phyloP scores from a whole-genome alignment of 768 basidiomycete species.

The Amanita rubescens region DNA sequence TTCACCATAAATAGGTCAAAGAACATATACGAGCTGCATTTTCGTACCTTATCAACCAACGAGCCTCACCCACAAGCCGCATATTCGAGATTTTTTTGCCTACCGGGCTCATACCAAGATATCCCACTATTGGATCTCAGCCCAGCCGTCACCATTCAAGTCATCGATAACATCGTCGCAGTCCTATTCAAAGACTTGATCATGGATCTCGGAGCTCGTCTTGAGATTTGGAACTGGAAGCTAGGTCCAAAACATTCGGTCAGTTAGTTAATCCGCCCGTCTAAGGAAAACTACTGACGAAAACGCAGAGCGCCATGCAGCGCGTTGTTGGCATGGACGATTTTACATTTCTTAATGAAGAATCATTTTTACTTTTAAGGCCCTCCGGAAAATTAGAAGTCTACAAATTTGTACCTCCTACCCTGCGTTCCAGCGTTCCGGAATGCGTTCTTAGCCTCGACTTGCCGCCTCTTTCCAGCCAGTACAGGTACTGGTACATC shows the following conservation, averaged over 20 bases:
- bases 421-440: constrained; percentile 21
- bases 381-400: constrained; percentile 42
- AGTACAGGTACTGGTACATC: constrained; percentile 46
- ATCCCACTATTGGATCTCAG: constrained; percentile 25
- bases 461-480: constrained; percentile 36
- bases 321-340: constrained; percentile 41
- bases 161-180: constrained; percentile 39
- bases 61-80: constrained; percentile 41
- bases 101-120: constrained; percentile 23
- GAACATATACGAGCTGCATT: constrained; percentile 40
- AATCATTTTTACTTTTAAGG: constrained; percentile 39
- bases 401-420: constrained; percentile 37
- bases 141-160: constrained; percentile 38
- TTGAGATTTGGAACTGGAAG: constrained; percentile 49
- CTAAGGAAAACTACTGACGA: neutral
- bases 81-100: constrained; percentile 29
- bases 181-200: constrained; percentile 42
- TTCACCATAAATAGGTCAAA: constrained; percentile 24
- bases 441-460: constrained; percentile 28
- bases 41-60: constrained; percentile 45
- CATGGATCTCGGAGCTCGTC: constrained; percentile 31
- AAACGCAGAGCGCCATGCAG: constrained; percentile 32
- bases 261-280: constrained; percentile 12
- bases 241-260: constrained; percentile 33
- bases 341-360: constrained; percentile 40